Evolutionary conservation across 306 rosid genomes (phyloP).

Genomic region (Senna siamea): DNA sequence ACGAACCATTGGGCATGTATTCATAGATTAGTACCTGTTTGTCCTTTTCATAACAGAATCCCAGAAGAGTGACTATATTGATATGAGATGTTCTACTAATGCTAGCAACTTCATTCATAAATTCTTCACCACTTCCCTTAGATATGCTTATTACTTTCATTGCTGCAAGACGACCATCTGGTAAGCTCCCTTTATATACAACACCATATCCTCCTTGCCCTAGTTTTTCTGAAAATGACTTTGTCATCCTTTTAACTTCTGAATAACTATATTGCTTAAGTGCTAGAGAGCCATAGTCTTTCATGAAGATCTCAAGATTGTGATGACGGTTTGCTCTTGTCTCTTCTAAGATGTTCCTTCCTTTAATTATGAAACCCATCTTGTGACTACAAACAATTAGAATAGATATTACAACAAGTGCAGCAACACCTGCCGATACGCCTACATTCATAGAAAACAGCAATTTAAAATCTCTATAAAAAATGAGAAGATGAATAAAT

Average conservation of each 20-base stretch:
- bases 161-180: slow-evolving; percentile 43
- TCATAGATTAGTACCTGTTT: slow-evolving; percentile 45
- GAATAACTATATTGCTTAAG: slow-evolving; percentile 39
- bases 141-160: slow-evolving; percentile 40
- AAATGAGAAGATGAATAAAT: neutral
- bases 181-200: slow-evolving; percentile 46
- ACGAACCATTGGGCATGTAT: slow-evolving; percentile 51
- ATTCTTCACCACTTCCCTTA: neutral
- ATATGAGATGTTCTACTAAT: neutral
- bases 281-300: neutral
- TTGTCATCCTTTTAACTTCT: slow-evolving; percentile 42
- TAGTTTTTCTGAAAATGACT: slow-evolving; percentile 29
- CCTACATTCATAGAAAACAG: neutral
- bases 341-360: too few relatives aligned
- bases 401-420: neutral
- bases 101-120: neutral
- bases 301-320: slow-evolving; percentile 13
- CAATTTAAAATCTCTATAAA: too few relatives aligned
- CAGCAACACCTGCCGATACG: neutral
- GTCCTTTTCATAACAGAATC: slow-evolving; percentile 31
- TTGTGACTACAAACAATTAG: neutral
- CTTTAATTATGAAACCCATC: too few relatives aligned
- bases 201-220: slow-evolving; percentile 56
- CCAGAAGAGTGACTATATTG: neutral
- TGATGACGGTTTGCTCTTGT: neutral